Evolutionary conservation across 2,329 filamentous ascomycete genomes (phyloP), one percentile per base, ranked within the genome.

Genomic region (Monosporascus sp.): DNA sequence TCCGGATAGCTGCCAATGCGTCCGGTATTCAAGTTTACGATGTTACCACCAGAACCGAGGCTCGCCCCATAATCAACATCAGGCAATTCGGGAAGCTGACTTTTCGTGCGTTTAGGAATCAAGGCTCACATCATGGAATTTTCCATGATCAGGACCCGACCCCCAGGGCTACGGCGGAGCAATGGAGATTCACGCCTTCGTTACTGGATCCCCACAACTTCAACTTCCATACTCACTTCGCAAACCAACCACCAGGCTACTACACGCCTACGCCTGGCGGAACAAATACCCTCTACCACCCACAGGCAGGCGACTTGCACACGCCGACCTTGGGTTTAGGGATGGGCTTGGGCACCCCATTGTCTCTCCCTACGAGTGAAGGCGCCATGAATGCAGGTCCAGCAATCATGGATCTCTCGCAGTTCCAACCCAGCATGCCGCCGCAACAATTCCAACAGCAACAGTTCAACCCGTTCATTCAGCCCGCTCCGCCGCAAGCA

Each of bases 181-280:
- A 82, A 62, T 94, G 92, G 86, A 83, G 88, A 60, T 91, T 96
- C 66, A 96, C 92, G 2, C 91, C 92, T 4, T 94, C 91, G 22
- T 77, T 96, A 53, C 81, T 97, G 67, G 93, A 97, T 67, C 85
- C 91, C 19, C 91, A 87, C 69, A 88, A 90, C 31, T 90, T 90
- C 69, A 83, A 85, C 24, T 97, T 96, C 71, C 80, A 84, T 55
- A 80, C 81, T 52, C 11, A 24, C n/a, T 93, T 96, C 66, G 85
- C 87, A 59, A 90, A 89, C 70, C 88, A 92, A 59, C 83, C 87
- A 46, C 83, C 88, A 17, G 89, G 87, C 16, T 94, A 94, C 71
- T 97, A 96, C 72, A 92, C 91, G 7, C 90, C 92, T 2, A 95
- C 90, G 1, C 88, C 91, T 2, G 90, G 88, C 58, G 88, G 88